Evolutionary conservation across 306 rosid genomes (phyloP), one percentile per base, ranked within the genome.

Genomic region (Alnus glutinosa): DNA sequence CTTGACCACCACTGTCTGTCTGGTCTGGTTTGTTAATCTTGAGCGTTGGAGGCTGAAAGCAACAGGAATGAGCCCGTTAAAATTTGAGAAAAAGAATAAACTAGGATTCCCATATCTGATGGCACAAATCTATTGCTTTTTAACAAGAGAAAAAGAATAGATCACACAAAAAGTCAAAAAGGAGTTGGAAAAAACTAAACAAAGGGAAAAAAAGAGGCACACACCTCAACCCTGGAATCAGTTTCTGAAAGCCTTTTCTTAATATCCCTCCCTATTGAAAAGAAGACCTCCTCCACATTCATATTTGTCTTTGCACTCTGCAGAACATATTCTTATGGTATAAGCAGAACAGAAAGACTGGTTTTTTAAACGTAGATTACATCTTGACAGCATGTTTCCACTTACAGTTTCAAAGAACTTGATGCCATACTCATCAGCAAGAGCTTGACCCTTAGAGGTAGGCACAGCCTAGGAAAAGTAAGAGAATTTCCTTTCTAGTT

Each of bases 281-380:
- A 92, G 93, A 92, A 92, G 77, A 90, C 95, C 90, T 90, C 95
- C 83, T 92, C 97, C 81, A 92, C 97, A 8, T 92, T 92, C 95
- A 89, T 55, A 85, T 92, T 92, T 74, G 97, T 92, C 86, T 89
- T 92, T 78, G 97, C 97, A 90, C 97, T 92, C 97, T 92, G 89
- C 87, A 75, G 47, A 71, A 77, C 64, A 76, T 42, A 55, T 70
- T 77, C 72, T 69, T 72, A 66, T 18, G 44, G 79, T 55, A 80
- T 75, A 78, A 86, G 68, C 72, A 78, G 52, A 44, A 58, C 14
- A 30, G 28, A 82, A 63, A 74, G 11, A 61, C 76, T 4, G 48
- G 57, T 70, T 44, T 3, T 62, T 55, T 50, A 69, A 23, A 9
- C n/a, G 61, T 30, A 78, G 79, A 51, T 61, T 19, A 55, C 57